Evolutionary conservation across 1,284 basidiomycete genomes (phyloP).

Genomic region (Taiwanofungus camphoratus): DNA sequence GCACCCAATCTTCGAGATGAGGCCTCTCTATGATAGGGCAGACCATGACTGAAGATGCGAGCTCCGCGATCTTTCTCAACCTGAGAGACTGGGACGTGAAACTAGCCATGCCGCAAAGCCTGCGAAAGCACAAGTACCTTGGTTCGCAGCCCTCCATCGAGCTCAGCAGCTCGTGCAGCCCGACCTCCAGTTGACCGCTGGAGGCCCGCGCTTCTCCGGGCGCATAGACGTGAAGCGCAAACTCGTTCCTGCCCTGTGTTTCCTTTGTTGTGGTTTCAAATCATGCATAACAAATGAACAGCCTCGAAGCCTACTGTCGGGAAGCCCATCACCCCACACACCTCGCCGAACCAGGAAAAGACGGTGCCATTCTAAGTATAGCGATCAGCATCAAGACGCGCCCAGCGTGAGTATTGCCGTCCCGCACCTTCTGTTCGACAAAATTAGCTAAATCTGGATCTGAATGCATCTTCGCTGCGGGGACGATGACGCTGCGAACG

Average conservation of each 20-base stretch:
- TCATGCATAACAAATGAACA: neutral
- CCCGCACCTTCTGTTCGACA: constrained; percentile 8
- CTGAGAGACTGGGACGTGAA: constrained; percentile 4
- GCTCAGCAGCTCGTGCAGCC: neutral
- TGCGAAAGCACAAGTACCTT: constrained; percentile 6
- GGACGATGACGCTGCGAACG: constrained; percentile 13
- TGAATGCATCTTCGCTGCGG: constrained; percentile 9
- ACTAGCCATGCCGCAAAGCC: too few species aligned
- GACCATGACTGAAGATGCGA: constrained; percentile 6
- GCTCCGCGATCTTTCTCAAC: constrained; percentile 13
- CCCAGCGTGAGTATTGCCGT: too few species aligned
- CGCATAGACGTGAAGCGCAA: neutral
- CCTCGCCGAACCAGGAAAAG: constrained; percentile 15
- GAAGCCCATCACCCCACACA: constrained; percentile 15
- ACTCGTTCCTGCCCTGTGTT: constrained; percentile 1
- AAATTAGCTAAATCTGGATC: constrained; percentile 15
- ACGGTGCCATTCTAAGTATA: constrained; percentile 10
- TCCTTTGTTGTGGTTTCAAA: neutral
- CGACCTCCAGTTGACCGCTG: neutral
- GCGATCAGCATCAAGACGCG: neutral
- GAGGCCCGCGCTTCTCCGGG: neutral
- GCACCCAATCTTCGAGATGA: constrained; percentile 24
- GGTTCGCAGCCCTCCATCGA: constrained; percentile 12
- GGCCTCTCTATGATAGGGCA: constrained; percentile 14
- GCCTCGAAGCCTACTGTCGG: constrained; percentile 11